phyloP scores from a whole-genome alignment of 169 alveolate genomes.

The Babesia bovis region DNA sequence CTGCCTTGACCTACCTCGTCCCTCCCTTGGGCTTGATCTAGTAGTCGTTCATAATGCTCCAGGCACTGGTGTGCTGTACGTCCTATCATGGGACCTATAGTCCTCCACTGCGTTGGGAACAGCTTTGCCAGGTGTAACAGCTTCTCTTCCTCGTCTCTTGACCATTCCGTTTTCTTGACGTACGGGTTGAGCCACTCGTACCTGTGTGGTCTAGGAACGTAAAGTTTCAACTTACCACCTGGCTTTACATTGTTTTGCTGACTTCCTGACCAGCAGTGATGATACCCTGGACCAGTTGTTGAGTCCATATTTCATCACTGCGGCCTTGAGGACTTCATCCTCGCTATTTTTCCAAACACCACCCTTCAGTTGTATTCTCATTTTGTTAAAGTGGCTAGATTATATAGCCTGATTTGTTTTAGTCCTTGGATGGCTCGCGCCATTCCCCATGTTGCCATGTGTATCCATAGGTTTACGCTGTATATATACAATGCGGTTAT shows the following conservation, averaged over 20 bases:
- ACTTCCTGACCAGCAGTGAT: constrained; percentile 95
- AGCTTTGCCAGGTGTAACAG: constrained; percentile 97
- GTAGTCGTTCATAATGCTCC: constrained; percentile 96
- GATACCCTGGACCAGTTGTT: constrained; percentile 99
- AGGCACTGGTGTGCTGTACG: constrained; percentile 99
- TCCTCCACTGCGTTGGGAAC: constrained; percentile 99
- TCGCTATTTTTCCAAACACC: constrained; percentile 99
- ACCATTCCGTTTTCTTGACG: constrained; percentile 99
- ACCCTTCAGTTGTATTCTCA: constrained; percentile 96
- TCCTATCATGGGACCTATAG: constrained; percentile 99
- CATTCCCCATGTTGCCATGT: not conserved
- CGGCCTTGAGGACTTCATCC: constrained; percentile 99
- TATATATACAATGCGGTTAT: constrained; percentile 3
- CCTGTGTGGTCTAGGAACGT: constrained; percentile 92
- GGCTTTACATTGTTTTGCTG: constrained; percentile 99
- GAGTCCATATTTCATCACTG: constrained; percentile 99
- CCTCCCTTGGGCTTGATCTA: constrained; percentile 97
- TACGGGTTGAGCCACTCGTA: constrained; percentile 98
- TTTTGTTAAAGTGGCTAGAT: constrained; percentile 36
- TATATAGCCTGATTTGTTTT: not conserved
- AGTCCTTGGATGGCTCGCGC: not conserved
- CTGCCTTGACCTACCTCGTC: constrained; percentile 66
- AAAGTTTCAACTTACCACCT: constrained; percentile 87
- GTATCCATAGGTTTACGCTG: not conserved
- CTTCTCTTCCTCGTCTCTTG: constrained; percentile 99